A percentile compares a stretch with the other conserved stretches of the same genome.
Evolutionary conservation across 306 rosid genomes (phyloP).

Genomic region (Biancaea sappan): DNA sequence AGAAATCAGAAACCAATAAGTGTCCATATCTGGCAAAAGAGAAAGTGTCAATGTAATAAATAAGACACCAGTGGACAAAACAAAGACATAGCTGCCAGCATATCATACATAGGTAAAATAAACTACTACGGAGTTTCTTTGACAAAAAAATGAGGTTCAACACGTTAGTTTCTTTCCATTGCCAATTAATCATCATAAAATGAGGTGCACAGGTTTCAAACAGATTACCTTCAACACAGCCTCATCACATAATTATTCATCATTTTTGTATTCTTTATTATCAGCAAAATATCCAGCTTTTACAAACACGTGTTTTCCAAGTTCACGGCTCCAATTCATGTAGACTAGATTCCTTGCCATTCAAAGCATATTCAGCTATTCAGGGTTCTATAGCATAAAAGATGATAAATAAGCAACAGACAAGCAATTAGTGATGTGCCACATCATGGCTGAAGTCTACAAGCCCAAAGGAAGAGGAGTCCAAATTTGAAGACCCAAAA

Average conservation of each 20-base stretch:
- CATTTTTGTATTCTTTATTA: constrained; percentile 5
- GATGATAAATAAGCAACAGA: background rate
- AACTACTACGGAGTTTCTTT: background rate
- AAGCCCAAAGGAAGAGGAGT: too few species aligned
- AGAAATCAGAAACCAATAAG: constrained; percentile 87
- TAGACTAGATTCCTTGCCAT: background rate
- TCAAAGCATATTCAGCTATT: background rate
- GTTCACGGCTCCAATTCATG: background rate
- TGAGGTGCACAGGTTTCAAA: constrained; percentile 5
- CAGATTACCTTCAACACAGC: background rate
- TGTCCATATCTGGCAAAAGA: constrained; percentile 76
- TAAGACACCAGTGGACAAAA: background rate
- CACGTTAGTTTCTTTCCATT: background rate
- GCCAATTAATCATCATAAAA: background rate
- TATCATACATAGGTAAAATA: background rate
- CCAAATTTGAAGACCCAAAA: too few species aligned
- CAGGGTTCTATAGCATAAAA: background rate
- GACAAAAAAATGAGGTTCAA: background rate
- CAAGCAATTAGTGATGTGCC: too few species aligned
- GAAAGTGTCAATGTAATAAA: constrained; percentile 19
- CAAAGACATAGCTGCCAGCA: background rate
- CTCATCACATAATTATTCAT: constrained; percentile 6
- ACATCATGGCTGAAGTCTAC: too few species aligned
- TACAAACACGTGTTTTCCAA: background rate
- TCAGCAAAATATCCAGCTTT: background rate